Evolutionary conservation across 108 stramenopile genomes (phyloP), one percentile per base, ranked within the genome.

Genomic region (Pelagomonas calceolata): DNA sequence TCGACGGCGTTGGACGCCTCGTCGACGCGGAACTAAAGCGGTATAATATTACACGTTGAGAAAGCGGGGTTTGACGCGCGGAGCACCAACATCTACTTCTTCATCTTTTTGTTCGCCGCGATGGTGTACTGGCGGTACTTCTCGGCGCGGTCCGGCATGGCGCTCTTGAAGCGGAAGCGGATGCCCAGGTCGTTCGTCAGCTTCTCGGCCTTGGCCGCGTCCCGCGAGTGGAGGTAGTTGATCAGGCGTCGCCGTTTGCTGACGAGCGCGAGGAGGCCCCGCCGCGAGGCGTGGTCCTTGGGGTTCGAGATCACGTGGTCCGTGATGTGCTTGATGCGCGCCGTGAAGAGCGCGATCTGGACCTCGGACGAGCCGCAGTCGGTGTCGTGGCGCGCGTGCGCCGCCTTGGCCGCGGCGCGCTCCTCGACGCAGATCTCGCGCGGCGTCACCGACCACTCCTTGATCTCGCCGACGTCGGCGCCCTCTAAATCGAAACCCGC

Each of bases 261-360:
- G 34, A 98, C 96, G 68, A 95, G 80, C 0, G 94, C 91, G 14
- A 96, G 91, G 67, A 98, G 85, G 46, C 96, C 96, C 34, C 96
- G 90, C 31, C 93, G 90, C 68, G 94, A 90, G 67, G 90, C 88
- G 78, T 90, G 93, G 83, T 98, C 96, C 72, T 95, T 92, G 68
- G 94, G 94, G 75, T 97, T 88, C 34, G 74, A 66, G 75, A 90
- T 83, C 70, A 95, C 76, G 83, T 97, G 96, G 70, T 86, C 81
- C 34, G 96, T 95, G 32, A 97, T 78, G 84, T 95, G 93, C 64
- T 81, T 66, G 77, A 97, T 95, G 67, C 92, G 89, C 78, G 95
- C 93, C 45, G 94, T 95, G 86, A 95, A 88, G 64, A 90, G 87
- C 17, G 96, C 96, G 51, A 97, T 87, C 80, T 95, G 94, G 75